A percentile compares a stretch with the other conserved stretches of the same genome.
Evolutionary conservation across 176 grass and related monocot genomes (phyloP).

Genomic region (Typha latifolia): DNA sequence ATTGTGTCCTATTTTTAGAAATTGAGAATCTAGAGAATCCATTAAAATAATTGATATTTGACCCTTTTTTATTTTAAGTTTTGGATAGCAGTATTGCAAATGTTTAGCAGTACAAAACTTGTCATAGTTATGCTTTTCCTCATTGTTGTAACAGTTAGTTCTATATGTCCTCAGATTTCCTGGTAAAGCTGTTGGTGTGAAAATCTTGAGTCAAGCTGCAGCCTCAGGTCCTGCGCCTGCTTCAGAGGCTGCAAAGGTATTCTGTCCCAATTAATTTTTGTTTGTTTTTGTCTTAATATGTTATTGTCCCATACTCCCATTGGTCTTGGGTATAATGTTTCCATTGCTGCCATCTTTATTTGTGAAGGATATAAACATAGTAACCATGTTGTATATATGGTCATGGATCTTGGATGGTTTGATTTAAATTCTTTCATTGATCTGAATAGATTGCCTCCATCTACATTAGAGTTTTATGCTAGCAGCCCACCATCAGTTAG

Average conservation of each 20-base stretch:
- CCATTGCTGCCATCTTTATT: too few relatives aligned
- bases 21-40: too few relatives aligned
- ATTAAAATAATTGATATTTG: too few relatives aligned
- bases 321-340: background rate
- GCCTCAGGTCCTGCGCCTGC: constrained; percentile 30
- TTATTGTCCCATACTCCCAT: background rate
- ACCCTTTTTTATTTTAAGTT: too few relatives aligned
- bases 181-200: constrained; percentile 59
- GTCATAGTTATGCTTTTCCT: constrained; percentile 6
- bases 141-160: background rate
- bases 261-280: background rate
- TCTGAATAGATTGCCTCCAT: too few relatives aligned
- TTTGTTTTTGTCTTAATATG: background rate
- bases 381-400: too few relatives aligned
- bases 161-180: constrained; percentile 47
- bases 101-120: background rate
- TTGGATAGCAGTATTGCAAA: background rate
- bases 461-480: too few relatives aligned
- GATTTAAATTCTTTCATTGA: too few relatives aligned
- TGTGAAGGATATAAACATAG: too few relatives aligned
- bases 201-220: constrained; percentile 26
- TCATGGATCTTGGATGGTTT: too few relatives aligned
- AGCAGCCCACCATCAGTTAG: too few relatives aligned
- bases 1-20: too few relatives aligned
- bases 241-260: constrained; percentile 46